Conservation (phyloP, 331 rosid species). For the Cydonia oblonga region DNA sequence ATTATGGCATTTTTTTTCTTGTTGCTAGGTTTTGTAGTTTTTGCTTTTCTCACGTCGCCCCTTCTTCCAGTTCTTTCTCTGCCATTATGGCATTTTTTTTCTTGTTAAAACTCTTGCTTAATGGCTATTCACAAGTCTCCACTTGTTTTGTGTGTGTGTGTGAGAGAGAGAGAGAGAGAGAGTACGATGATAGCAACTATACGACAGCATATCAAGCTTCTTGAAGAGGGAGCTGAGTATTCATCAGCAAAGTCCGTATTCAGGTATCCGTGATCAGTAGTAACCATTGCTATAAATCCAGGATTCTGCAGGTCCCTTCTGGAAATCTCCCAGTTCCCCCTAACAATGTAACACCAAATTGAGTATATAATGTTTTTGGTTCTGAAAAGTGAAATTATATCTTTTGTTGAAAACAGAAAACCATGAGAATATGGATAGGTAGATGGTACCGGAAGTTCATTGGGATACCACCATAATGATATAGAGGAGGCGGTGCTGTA, state of each 20-base stretch:
- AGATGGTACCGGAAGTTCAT: constrained; percentile 41
- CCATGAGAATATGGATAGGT: background rate
- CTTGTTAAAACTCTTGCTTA: no score
- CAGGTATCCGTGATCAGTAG: constrained; percentile 30
- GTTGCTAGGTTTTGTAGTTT: no score
- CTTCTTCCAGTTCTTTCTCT: no score
- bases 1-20: no score
- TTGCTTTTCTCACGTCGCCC: no score
- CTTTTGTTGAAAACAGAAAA: background rate
- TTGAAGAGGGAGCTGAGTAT: constrained; percentile 38
- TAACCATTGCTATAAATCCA: constrained; percentile 32
- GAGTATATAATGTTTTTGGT: background rate
- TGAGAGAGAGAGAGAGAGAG: constrained; percentile 12
- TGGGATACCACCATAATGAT: constrained; percentile 41
- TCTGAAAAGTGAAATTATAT: background rate
- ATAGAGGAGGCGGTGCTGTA: constrained; percentile 44
- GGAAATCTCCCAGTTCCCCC: constrained; percentile 64
- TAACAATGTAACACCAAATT: constrained; percentile 18
- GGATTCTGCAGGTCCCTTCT: constrained; percentile 43
- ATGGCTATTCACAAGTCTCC: no score
- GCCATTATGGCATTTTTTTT: no score
- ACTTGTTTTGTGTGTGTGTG: no score
- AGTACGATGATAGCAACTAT: constrained; percentile 55
- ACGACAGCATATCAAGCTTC: constrained; percentile 45
- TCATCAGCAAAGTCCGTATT: constrained; percentile 35